A percentile compares a stretch with the other conserved stretches of the same genome.
These are phyloP conservation scores for Jamesozyma spencerorum DNA, from an alignment of 805 yeast genomes.

Conservation along the genomic window DNA sequence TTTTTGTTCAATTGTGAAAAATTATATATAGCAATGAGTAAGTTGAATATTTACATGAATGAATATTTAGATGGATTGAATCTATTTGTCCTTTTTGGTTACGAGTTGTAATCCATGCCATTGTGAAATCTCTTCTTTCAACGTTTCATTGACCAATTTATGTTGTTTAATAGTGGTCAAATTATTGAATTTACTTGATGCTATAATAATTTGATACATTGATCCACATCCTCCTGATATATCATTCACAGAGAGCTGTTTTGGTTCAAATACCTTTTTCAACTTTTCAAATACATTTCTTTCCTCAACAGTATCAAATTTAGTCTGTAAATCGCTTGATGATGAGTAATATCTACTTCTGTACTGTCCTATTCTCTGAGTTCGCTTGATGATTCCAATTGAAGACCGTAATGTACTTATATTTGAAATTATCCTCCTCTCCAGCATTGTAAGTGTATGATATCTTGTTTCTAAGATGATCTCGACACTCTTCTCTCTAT, in stretches of 20 bases:
- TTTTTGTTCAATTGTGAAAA: too few relatives aligned
- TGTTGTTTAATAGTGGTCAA: conserved; percentile 85
- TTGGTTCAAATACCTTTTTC: conserved; percentile 49
- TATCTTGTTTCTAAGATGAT: too few relatives aligned
- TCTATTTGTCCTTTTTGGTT: conserved; percentile 38
- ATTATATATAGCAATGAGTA: too few relatives aligned
- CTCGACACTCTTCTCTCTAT: too few relatives aligned
- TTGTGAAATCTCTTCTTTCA: conserved; percentile 74
- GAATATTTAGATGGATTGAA: neutral
- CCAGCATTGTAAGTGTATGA: neutral
- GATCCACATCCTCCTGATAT: conserved; percentile 96
- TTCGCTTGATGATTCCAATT: too few relatives aligned
- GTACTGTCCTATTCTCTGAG: neutral
- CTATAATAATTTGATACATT: conserved; percentile 83
- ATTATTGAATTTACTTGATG: conserved; percentile 67
- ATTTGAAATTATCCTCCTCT: too few relatives aligned
- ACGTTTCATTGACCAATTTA: conserved; percentile 68
- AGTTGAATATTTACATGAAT: too few relatives aligned
- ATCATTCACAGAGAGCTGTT: conserved; percentile 58
- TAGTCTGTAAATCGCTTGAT: neutral
- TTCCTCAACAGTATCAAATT: conserved; percentile 38
- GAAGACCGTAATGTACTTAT: too few relatives aligned
- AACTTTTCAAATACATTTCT: conserved; percentile 50
- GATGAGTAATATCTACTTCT: neutral
- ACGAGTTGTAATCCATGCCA: conserved; percentile 94